phyloP scores from a whole-genome alignment of 306 rosid genomes.

The Quercus robur region DNA sequence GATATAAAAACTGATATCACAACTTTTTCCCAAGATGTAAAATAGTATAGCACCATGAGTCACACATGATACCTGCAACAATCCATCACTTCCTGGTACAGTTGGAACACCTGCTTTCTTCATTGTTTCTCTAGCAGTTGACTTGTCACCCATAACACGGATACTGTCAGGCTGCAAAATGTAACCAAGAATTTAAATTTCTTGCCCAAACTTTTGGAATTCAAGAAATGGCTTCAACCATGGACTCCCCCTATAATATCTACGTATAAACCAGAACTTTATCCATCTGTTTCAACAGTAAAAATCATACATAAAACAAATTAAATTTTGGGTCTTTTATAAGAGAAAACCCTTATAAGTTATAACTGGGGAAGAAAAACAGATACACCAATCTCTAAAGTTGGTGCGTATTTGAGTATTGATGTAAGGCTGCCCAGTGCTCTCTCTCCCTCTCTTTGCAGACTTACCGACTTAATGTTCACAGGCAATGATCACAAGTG shows the following conservation, averaged over 20 bases:
- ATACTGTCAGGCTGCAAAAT: constrained; percentile 86
- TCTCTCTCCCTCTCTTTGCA: not conserved
- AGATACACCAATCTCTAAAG: too few species aligned
- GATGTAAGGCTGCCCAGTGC: too few species aligned
- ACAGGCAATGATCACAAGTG: too few species aligned
- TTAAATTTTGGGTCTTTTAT: not conserved
- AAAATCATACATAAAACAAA: not conserved
- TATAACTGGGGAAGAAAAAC: too few species aligned
- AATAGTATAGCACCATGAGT: constrained; percentile 20
- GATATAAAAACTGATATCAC: constrained; percentile 12
- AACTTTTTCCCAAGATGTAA: not conserved
- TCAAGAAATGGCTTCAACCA: constrained; percentile 9
- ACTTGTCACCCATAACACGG: constrained; percentile 95
- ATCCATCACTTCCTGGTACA: constrained; percentile 78
- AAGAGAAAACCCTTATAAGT: too few species aligned
- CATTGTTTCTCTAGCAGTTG: constrained; percentile 94
- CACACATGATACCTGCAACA: constrained; percentile 65
- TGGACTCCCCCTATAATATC: not conserved
- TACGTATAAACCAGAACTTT: not conserved
- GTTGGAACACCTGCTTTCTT: constrained; percentile 83
- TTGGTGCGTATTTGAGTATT: too few species aligned
- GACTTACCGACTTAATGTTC: not conserved
- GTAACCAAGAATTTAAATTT: constrained; percentile 26
- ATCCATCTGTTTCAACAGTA: not conserved
- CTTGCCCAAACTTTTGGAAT: constrained; percentile 2